Conservation (phyloP, 139 green algal genomes). For the Volvox africanus region DNA sequence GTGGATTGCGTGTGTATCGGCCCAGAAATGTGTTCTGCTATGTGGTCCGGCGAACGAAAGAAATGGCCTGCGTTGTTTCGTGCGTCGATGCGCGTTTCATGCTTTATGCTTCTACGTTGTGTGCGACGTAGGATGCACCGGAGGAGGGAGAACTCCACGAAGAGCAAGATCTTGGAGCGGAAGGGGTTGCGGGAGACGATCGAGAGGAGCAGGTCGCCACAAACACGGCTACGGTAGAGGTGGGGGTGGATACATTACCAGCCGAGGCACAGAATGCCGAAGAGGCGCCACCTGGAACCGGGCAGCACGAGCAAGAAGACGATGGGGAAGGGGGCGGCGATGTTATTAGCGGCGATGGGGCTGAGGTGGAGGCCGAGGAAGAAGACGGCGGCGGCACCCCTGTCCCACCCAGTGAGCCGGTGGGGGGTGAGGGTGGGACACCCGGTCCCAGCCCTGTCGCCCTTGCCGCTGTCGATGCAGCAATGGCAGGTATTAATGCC, state of each 20-base stretch:
- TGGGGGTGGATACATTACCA: not conserved
- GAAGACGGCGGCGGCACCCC: not conserved
- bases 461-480: not conserved
- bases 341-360: not conserved
- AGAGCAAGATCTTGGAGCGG: not conserved
- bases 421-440: not conserved
- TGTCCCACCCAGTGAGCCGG: not conserved
- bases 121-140: not conserved
- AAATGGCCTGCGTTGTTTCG: no score
- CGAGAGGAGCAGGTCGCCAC: not conserved
- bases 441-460: not conserved
- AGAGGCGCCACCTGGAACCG: not conserved
- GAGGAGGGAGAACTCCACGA: not conserved
- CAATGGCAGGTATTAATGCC: not conserved
- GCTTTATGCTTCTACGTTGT: not conserved
- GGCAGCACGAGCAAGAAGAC: not conserved
- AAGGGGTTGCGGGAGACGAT: not conserved
- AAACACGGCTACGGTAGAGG: not conserved
- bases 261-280: conserved; percentile 1
- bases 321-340: not conserved
- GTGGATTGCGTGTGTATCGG: not conserved
- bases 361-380: not conserved
- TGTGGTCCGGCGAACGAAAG: no score
- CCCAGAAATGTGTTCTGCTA: no score
- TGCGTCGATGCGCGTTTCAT: not conserved